These are phyloP conservation scores for Verticillium alfalfae DNA, from an alignment of 2,329 filamentous ascomycete genomes.

Conservation along the genomic window DNA sequence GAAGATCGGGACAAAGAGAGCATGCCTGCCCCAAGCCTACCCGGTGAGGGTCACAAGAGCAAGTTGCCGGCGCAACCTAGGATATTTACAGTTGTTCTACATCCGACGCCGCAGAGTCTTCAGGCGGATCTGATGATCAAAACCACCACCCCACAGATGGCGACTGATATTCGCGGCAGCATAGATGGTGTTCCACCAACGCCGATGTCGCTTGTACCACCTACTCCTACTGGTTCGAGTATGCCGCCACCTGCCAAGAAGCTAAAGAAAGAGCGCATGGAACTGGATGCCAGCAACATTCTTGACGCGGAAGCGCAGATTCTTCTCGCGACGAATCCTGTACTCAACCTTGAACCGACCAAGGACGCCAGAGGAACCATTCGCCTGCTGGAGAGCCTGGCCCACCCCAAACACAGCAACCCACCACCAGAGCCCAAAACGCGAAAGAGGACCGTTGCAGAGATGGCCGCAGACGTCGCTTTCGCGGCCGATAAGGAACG, in stretches of 20 bases:
- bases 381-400: conserved; percentile 62
- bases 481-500: conserved; percentile 82
- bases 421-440: conserved; percentile 79
- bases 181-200: conserved; percentile 58
- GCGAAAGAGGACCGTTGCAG: conserved; percentile 87
- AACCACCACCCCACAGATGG: conserved; percentile 60
- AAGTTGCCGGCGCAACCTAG: conserved; percentile 52
- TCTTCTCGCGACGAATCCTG: conserved; percentile 65
- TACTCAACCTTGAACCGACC: conserved; percentile 73
- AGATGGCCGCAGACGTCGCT: conserved; percentile 92
- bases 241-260: conserved; percentile 60
- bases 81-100: conserved; percentile 74
- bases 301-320: conserved; percentile 72
- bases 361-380: conserved; percentile 64
- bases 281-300: conserved; percentile 69
- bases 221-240: conserved; percentile 54
- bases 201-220: conserved; percentile 52
- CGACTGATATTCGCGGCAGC: conserved; percentile 24
- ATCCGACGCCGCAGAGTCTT: conserved; percentile 72
- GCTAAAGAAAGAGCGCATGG: conserved; percentile 65
- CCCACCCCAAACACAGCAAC: conserved; percentile 72
- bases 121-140: conserved; percentile 73
- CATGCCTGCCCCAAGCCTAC: conserved; percentile 45
- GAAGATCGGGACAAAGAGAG: conserved; percentile 20
- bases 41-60: conserved; percentile 36